These are phyloP conservation scores for Aspergillus ochraceoroseus DNA, from an alignment of 2,329 filamentous ascomycete genomes.

Conservation along the genomic window DNA sequence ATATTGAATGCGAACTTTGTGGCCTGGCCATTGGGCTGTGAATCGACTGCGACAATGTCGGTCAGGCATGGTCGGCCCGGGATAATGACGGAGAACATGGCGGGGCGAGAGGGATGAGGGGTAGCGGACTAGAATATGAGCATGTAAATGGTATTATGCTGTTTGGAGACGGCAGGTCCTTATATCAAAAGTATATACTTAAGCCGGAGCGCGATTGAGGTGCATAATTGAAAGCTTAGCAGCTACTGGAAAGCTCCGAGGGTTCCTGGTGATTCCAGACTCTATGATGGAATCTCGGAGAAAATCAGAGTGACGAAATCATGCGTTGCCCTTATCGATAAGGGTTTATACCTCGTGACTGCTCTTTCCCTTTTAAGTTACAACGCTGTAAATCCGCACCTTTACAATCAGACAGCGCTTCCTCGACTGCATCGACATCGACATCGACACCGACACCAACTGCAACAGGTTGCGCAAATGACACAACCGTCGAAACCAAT, in stretches of 20 bases:
- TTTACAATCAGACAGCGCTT: too few species aligned
- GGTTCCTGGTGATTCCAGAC: conserved; percentile 17
- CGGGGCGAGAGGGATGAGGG: neutral
- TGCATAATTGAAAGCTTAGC: neutral
- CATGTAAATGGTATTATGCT: neutral
- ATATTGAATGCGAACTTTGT: conserved; percentile 66
- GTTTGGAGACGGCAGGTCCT: too few species aligned
- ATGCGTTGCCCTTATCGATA: conserved; percentile 29
- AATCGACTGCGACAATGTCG: conserved; percentile 48
- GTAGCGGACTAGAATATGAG: neutral
- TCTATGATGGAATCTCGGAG: conserved; percentile 25
- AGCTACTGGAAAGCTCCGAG: conserved; percentile 9
- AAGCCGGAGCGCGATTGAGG: too few species aligned
- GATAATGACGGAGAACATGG: conserved; percentile 59
- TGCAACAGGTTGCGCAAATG: too few species aligned
- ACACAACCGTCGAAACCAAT: too few species aligned
- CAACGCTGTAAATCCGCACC: too few species aligned
- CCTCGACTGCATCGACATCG: too few species aligned
- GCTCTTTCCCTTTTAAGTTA: neutral
- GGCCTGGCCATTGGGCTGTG: conserved; percentile 52
- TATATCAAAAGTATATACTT: too few species aligned
- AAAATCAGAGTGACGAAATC: conserved; percentile 30
- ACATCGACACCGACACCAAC: too few species aligned
- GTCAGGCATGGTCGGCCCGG: conserved; percentile 58
- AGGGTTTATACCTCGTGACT: conserved; percentile 16